Percentiles rank a stretch among this genome's conserved stretches.
Conservation (phyloP, 768 basidiomycete genomes). For the Lactarius evosmus region DNA sequence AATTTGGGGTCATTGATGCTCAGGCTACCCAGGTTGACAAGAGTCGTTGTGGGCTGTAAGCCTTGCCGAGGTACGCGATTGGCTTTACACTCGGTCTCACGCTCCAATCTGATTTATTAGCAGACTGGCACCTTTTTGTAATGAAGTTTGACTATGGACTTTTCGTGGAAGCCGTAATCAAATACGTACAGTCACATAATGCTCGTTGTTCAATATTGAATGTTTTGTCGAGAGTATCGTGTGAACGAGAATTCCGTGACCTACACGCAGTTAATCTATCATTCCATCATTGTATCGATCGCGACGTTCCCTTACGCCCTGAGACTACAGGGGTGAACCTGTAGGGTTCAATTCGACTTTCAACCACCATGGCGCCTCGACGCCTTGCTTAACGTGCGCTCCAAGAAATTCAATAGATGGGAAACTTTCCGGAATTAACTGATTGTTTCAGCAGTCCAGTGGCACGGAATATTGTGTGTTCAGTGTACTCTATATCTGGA, state of each 20-base stretch:
- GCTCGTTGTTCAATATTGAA: background rate
- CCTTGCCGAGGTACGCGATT: background rate
- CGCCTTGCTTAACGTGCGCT: too few species aligned
- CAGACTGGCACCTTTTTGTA: background rate
- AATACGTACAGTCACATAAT: background rate
- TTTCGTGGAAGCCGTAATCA: background rate
- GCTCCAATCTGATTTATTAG: background rate
- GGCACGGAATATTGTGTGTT: too few species aligned
- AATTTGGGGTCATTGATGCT: conserved; percentile 49
- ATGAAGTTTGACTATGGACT: background rate
- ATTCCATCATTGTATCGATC: background rate
- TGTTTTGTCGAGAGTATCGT: background rate
- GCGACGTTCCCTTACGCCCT: background rate
- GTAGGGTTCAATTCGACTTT: too few species aligned
- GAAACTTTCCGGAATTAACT: too few species aligned
- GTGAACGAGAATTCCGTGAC: background rate
- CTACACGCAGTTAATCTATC: background rate
- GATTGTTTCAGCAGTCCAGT: too few species aligned
- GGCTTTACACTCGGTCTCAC: background rate
- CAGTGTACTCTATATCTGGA: too few species aligned
- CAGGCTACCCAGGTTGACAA: conserved; percentile 42
- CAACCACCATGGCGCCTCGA: too few species aligned
- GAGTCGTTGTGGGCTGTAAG: conserved; percentile 50
- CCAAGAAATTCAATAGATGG: too few species aligned
- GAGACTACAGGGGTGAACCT: too few species aligned